phyloP scores from a whole-genome alignment of 257 asterid species.

The Penstemon eatonii region DNA sequence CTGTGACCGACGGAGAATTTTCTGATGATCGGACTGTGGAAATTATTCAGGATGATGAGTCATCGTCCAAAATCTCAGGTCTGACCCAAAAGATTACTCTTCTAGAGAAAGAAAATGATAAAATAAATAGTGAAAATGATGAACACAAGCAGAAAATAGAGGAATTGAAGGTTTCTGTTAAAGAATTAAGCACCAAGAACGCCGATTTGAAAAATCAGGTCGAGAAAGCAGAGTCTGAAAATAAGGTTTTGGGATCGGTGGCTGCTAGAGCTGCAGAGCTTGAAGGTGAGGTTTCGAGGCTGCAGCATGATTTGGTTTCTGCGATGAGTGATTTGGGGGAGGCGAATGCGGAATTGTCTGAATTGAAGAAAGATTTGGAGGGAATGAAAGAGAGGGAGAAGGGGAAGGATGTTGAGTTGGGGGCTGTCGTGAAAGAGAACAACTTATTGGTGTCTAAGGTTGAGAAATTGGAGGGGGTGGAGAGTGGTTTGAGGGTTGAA shows the following conservation, averaged over 20 bases:
- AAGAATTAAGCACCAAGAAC: slow-evolving; percentile 38
- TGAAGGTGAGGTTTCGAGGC: slow-evolving; percentile 56
- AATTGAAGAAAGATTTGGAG: slow-evolving; percentile 45
- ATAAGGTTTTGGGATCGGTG: slow-evolving; percentile 40
- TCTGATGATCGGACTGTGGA: slow-evolving; percentile 48
- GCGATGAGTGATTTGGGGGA: slow-evolving; percentile 53
- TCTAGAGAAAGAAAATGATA: slow-evolving; percentile 52
- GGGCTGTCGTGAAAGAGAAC: slow-evolving; percentile 52
- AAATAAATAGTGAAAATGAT: slow-evolving; percentile 44
- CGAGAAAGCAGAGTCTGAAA: slow-evolving; percentile 42
- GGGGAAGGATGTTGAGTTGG: slow-evolving; percentile 45
- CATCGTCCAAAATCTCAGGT: slow-evolving; percentile 36
- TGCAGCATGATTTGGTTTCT: slow-evolving; percentile 61
- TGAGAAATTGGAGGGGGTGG: slow-evolving; percentile 34
- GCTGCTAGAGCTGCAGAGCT: slow-evolving; percentile 65
- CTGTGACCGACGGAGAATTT: slow-evolving; percentile 43
- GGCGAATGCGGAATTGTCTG: slow-evolving; percentile 36
- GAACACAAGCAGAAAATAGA: slow-evolving; percentile 39
- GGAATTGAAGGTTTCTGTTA: slow-evolving; percentile 44
- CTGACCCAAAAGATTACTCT: slow-evolving; percentile 38
- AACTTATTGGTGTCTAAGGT: slow-evolving; percentile 45
- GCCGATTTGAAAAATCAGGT: slow-evolving; percentile 36
- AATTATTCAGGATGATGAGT: slow-evolving; percentile 45
- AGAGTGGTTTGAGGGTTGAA: slow-evolving; percentile 36
- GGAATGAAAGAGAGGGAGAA: slow-evolving; percentile 38